Evolutionary conservation across 108 stramenopile genomes (phyloP).

Genomic region (Nitzschia sp.): DNA sequence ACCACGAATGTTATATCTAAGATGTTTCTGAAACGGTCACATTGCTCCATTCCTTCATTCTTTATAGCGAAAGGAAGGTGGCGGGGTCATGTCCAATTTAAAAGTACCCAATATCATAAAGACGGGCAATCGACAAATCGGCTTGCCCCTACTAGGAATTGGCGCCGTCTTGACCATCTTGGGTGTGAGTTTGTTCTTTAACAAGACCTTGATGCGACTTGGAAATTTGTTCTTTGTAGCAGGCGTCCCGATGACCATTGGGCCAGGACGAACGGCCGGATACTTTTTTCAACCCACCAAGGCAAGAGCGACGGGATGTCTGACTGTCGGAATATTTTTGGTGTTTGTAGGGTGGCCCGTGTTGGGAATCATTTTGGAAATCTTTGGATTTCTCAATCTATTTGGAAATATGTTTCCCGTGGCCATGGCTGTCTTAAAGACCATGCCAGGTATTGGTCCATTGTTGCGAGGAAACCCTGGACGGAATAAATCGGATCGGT

Average conservation of each 20-base stretch:
- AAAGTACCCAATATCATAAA: conserved; percentile 33
- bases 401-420: conserved; percentile 95
- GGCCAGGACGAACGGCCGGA: conserved; percentile 82
- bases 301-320: conserved; percentile 82
- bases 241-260: conserved; percentile 88
- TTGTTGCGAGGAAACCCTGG: conserved; percentile 47
- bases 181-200: conserved; percentile 93
- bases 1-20: no score
- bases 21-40: no score
- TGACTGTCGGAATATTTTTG: conserved; percentile 77
- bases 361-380: conserved; percentile 87
- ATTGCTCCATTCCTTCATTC: background rate
- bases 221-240: conserved; percentile 87
- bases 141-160: conserved; percentile 67
- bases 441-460: conserved; percentile 76
- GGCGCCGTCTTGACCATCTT: conserved; percentile 75
- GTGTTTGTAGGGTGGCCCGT: conserved; percentile 89
- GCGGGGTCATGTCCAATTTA: conserved; percentile 6
- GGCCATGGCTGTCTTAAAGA: conserved; percentile 61
- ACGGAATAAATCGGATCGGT: background rate
- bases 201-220: conserved; percentile 91
- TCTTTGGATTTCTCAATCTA: conserved; percentile 92
- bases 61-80: background rate
- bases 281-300: conserved; percentile 90
- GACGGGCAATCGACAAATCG: conserved; percentile 71